Conservation (phyloP, 2,329 filamentous ascomycete genomes). For the Fusarium sp. region DNA sequence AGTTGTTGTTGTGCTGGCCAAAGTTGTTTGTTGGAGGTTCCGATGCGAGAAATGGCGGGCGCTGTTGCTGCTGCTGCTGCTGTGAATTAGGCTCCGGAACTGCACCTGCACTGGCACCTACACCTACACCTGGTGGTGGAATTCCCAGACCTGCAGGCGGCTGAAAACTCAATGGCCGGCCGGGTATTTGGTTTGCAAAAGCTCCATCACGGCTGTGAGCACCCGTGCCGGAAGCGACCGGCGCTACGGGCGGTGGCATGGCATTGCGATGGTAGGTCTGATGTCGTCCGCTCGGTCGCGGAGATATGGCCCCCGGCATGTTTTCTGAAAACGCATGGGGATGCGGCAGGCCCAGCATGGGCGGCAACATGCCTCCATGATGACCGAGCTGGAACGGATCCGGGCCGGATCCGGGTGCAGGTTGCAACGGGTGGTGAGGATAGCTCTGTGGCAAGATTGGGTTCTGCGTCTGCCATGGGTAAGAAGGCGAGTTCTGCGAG, state of each 20-base stretch:
- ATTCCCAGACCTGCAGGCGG: slow-evolving; percentile 24
- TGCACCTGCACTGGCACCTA: slow-evolving; percentile 1
- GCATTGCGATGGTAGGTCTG: slow-evolving; percentile 24
- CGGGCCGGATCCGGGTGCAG: slow-evolving; percentile 23
- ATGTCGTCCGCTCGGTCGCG: slow-evolving; percentile 26
- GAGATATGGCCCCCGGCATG: slow-evolving; percentile 28
- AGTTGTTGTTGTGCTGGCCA: slow-evolving; percentile 31
- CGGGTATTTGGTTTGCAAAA: slow-evolving; percentile 41
- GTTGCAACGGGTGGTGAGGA: slow-evolving; percentile 30
- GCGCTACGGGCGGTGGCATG: slow-evolving; percentile 21
- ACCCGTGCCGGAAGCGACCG: slow-evolving; percentile 8
- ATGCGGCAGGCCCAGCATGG: slow-evolving; percentile 34
- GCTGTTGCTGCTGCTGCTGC: slow-evolving; percentile 2
- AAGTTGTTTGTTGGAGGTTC: slow-evolving; percentile 36
- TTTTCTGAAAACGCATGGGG: slow-evolving; percentile 27
- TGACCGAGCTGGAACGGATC: slow-evolving; percentile 39
- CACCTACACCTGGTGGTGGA: slow-evolving; percentile 7
- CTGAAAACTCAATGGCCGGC: slow-evolving; percentile 36
- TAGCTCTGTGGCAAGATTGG: slow-evolving; percentile 36
- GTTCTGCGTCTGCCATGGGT: slow-evolving; percentile 41
- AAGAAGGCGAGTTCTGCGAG: slow-evolving; percentile 33
- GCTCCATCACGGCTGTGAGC: slow-evolving; percentile 31
- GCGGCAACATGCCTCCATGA: slow-evolving; percentile 40
- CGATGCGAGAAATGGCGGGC: slow-evolving; percentile 29
- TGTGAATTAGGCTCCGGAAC: slow-evolving; percentile 40